Evolutionary conservation across 805 yeast species (phyloP), one percentile per base, ranked within the genome.

Genomic region (Torulaspora delbrueckii): DNA sequence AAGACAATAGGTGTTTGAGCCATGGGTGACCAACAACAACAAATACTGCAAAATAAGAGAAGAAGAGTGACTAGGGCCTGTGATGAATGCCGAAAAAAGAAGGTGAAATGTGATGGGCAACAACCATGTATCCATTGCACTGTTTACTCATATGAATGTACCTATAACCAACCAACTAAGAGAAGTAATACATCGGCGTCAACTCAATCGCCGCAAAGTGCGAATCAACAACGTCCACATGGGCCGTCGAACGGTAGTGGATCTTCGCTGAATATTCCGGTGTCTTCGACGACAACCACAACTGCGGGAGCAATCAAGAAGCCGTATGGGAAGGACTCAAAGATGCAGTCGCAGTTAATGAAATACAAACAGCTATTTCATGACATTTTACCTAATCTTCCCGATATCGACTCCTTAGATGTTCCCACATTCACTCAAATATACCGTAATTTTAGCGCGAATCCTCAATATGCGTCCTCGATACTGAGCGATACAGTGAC

Each of bases 111-210:
- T 66, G 93, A 85, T 58, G 91, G 91, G 5, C 81, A 81, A 56
- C 87, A 81, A 58, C 95, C 93, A 1, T 85, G 91, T 65, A 81
- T 84, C 36, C 91, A 84, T 60, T 89, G 96, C 61, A 84, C 96
- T 1, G 96, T 87, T 1, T 89, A 87, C 66, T 79, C 86, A 16
- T 86, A 84, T 63, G 84, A 79, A 46, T 88, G 96, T 66, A 79
- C 95, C 0, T 88, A 88, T 62, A 86, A 84, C 58, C 87, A 86
- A 57, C 91, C 95, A 8, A 74, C 83, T 3, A 60, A 57, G 45
- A 53, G 64, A 40, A 37, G 36, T 34, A 28, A 32, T 19, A 13
- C 23, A 19, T 28, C 42, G 32, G 26, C 28, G 27, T 12, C 45
- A n/a, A 18, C 28, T 30, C 50, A 37, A 30, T 38, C 28, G 26